Evolutionary conservation across 208 protist species (phyloP), one percentile per base, ranked within the genome.

Genomic region (Wallacemonas sp.): DNA sequence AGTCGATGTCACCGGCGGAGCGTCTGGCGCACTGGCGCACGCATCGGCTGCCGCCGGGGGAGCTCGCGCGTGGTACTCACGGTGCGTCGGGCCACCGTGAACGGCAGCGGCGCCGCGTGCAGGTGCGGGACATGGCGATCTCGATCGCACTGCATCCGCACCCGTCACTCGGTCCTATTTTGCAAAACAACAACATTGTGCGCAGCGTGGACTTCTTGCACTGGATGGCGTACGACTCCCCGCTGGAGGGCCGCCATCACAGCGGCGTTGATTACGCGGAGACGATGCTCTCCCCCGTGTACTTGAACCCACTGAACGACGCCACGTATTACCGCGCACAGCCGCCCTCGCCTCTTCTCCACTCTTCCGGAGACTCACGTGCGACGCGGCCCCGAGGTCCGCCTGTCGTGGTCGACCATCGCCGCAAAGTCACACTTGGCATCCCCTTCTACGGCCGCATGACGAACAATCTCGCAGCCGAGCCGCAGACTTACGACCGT

Each of bases 221-320:
- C 68, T 85, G 77, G 75, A 90, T 90, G 83, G 72, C 79, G 21
- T 87, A 90, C 54, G 82, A 89, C 68, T 62, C 78, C 29, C 58
- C 71, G 29, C 63, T 59, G 1, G 13, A 41, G 27, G 62, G 55
- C 19, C 17, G 48, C 8, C 39, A 46, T 1, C 73, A 83, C 63
- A 79, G 70, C 57, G 72, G 64, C 26, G 62, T 76, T 12, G 73
- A 42, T 30, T 83, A 73, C 73, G 78, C 76, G 4, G 55, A 15
- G 30, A 0, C 50, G 12, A 57, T 32, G 6, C 42, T 65, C 33
- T 54, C 19, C 9, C 39, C 42, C 3, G 12, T 37, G n/a, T 62
- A 46, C 29, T 36, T 62, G 37, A 46, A 48, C 21, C 4, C 55
- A 22, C 27, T 62, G 17, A 48, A 29, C 19, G 55, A 62, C 24